phyloP scores from a whole-genome alignment of 805 yeast species.

The Babjeviella inositovora region DNA sequence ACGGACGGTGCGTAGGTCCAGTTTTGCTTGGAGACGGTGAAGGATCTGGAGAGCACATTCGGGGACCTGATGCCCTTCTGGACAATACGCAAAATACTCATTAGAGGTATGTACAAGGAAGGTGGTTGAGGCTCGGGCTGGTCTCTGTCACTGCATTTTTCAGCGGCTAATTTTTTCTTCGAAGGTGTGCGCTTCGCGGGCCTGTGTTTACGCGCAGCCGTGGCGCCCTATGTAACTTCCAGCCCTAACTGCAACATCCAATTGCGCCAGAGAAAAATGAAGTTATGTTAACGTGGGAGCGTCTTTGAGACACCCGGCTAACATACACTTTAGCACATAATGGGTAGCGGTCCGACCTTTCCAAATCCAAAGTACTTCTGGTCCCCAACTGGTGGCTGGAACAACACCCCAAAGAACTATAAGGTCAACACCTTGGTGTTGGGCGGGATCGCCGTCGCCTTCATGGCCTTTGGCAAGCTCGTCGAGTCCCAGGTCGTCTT shows the following conservation, averaged over 20 bases:
- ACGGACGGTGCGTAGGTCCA: conserved; percentile 1
- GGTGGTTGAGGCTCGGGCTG: not conserved
- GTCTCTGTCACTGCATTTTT: not conserved
- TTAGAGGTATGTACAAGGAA: not conserved
- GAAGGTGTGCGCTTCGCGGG: not conserved
- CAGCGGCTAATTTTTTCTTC: not conserved
- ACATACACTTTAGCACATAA: conserved; percentile 1
- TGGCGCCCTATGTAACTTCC: conserved; percentile 1
- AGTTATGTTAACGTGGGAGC: not conserved
- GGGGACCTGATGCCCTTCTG: not conserved
- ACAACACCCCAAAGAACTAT: conserved; percentile 33
- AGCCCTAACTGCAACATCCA: not conserved
- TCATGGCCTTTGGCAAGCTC: conserved; percentile 13
- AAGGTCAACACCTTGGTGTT: conserved; percentile 22
- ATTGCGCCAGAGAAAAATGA: not conserved
- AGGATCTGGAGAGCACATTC: conserved; percentile 1
- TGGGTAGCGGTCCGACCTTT: conserved; percentile 1
- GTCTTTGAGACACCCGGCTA: not conserved
- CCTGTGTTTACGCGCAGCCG: conserved; percentile 2
- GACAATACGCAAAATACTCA: conserved; percentile 2
- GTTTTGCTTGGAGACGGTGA: not conserved
- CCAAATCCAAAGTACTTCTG: conserved; percentile 3
- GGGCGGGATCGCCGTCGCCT: conserved; percentile 16
- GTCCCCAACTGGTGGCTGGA: conserved; percentile 43
- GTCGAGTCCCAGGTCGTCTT: conserved; percentile 15